Conservation (phyloP, 495 filamentous ascomycete species). For the Hypoxylon rickii region DNA sequence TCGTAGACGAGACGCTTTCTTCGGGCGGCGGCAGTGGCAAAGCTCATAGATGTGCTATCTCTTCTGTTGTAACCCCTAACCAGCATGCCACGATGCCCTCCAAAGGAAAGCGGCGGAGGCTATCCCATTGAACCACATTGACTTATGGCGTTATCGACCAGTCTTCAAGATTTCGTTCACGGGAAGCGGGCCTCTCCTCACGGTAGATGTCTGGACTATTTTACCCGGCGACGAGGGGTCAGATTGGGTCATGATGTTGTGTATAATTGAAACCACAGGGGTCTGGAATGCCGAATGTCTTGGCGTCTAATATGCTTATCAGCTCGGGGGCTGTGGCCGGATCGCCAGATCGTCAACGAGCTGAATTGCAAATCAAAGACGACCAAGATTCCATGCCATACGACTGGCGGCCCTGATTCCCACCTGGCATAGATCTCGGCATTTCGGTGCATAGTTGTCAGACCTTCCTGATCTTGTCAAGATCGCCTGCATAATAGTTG, state of each 20-base stretch:
- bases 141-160: slow-evolving; percentile 2
- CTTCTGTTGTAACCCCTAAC: slow-evolving; percentile 12
- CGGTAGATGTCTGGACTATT: slow-evolving; percentile 17
- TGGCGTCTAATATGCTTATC: slow-evolving; percentile 29
- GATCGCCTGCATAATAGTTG: slow-evolving; percentile 10
- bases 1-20: slow-evolving; percentile 1
- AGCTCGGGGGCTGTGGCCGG: slow-evolving; percentile 18
- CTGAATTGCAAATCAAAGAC: slow-evolving; percentile 25
- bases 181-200: not conserved
- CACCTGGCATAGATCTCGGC: slow-evolving; percentile 8
- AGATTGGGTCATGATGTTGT: slow-evolving; percentile 8
- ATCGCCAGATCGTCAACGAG: slow-evolving; percentile 27
- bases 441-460: slow-evolving; percentile 6
- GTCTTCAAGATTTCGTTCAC: slow-evolving; percentile 1
- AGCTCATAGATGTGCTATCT: too few relatives aligned
- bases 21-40: slow-evolving; percentile 6
- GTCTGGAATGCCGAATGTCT: slow-evolving; percentile 19
- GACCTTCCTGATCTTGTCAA: slow-evolving; percentile 30
- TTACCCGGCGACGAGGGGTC: slow-evolving; percentile 24
- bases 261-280: slow-evolving; percentile 23
- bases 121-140: not conserved
- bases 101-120: slow-evolving; percentile 1
- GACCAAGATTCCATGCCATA: slow-evolving; percentile 14
- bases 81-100: slow-evolving; percentile 5
- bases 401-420: slow-evolving; percentile 10